Evolutionary conservation across 345 rosid genomes (phyloP), one percentile per base, ranked within the genome.

Genomic region (Iberis pinnata): DNA sequence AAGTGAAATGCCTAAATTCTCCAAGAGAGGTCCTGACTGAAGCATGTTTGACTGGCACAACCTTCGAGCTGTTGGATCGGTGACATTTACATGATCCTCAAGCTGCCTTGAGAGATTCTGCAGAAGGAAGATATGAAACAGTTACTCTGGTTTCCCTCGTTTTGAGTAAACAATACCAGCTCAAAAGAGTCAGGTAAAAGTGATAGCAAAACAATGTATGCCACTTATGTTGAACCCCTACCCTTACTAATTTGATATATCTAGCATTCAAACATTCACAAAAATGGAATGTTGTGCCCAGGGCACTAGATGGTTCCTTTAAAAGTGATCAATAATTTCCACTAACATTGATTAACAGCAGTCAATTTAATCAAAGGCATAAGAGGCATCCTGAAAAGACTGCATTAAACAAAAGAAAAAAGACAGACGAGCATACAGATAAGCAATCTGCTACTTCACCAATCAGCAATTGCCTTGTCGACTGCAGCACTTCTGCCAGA

Each of bases 101-200:
- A 79, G 53, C 68, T 76, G 88, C 29, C 66, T 69, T 32, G 76
- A 58, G 61, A 75, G 76, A 70, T 64, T 73, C 88, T 74, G 73
- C 40, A 6, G 54, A 24, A n/a, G n/a, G 32, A 18, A 63, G 20
- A 58, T 38, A 46, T 7, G 5, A 49, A 48, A 5, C 8, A 58
- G 36, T 67, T 67, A 46, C 9, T 44, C 49, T 31, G 6, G 54
- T 18, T 39, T 44, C 48, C 64, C 9, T 8, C 14, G 14, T 9
- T 50, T 36, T 44, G 7, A 35, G 25, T 16, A 36, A 19, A 33
- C 24, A 57, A 50, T 49, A 20, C 27, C 63, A 64, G 40, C 14
- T 49, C 29, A n/a, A n/a, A n/a, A n/a, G n/a, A n/a, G n/a, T n/a
- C n/a, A n/a, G n/a, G n/a, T n/a, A n/a, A n/a, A n/a, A n/a, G n/a